Base-by-base conservation (phyloP, 345 rosid genomes). In the Durio zibethinus region DNA sequence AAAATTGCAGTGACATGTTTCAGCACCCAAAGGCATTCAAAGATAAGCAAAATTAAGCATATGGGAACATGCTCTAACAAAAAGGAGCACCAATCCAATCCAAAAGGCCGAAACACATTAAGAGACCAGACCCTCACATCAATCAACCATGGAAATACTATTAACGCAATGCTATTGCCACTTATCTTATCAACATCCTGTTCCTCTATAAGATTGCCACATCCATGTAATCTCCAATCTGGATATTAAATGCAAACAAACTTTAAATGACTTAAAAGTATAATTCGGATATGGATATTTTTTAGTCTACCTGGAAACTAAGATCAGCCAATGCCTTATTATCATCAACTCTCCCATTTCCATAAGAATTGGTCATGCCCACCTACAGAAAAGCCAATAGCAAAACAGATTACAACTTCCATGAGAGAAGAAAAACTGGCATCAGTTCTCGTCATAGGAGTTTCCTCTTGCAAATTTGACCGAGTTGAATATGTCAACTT, bases 151-250 rank as follows among this genome's bases (percentile, higher is more conserved):
- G 23, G 23, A 38, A 31, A 65, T n/a, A 45, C 71, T 36, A 65
- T 5, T 18, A 57, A 57, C n/a, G 38, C 12, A 35, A 35, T 38
- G 47, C 4, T 4, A 38, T 20, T 35, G 76, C 77, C 18, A 77
- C 81, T 80, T 35, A 20, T 64, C 81, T 80, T 35, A n/a, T 65
- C 23, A 38, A 36, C 25, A n/a, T 8, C 12, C 36, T 18, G 2
- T 65, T 65, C 48, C 71, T 65, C 23, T 65, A 90, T 20, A 84
- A 76, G 78, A 90, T 84, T 9, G 98, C 96, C 83, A 92, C 96
- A 66, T 94, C 98, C 88, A 94, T 85, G 85, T 91, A 91, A 77
- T 94, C 97, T 65, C 97, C 98, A 60, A 92, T 90, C 98, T 94
- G 87, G 48, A 78, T 60, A 78, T 21, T 18, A 63, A 61, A 75